Evolutionary conservation across 768 basidiomycete species (phyloP), one percentile per base, ranked within the genome.

Genomic region (Rhodosporidiobolus sp.): DNA sequence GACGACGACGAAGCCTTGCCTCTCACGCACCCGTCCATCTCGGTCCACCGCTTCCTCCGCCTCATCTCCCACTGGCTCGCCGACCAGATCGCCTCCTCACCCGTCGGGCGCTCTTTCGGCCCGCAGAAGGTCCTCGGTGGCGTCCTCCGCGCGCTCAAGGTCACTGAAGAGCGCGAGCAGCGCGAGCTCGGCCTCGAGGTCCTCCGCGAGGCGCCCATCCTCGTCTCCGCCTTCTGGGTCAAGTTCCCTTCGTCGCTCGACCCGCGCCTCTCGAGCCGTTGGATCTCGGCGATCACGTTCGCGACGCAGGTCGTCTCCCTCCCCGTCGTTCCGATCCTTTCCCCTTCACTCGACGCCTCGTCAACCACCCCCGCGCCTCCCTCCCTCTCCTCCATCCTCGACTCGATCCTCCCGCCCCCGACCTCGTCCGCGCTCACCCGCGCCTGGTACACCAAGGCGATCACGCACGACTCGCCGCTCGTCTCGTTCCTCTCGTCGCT

Each of bases 251-350:
- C 59, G 34, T 72, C 90, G 0, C 84, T 94, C 9, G 92, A 95
- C 77, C 92, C 93, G 0, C 87, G 92, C 5, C 85, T 94, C 10
- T 90, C 91, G 0, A 90, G 90, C 0, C 89, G 89, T 78, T 98
- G 95, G 94, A 88, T 97, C 45, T 87, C 89, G 0, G 95, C 93
- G 69, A 88, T 96, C 74, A 84, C 91, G 9, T 90, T 94, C 78
- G 87, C 91, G 52, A 91, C 89, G 4, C 84, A 85, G 14, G 85
- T 97, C 64, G 84, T 96, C 62, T 89, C 90, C 1, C 85, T 93
- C 0, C 87, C 90, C 0, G 82, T 93, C 3, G 60, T 74, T 56
- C 70, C 65, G 46, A 19, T 53, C 46, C 65, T 54, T 34, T 79
- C 35, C 79, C 30, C 53, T 52, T 43, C 70, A 11, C 35, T 48